These are phyloP conservation scores for Clarireedia monteithiana DNA, from an alignment of 2,329 filamentous ascomycete genomes.

Conservation along the genomic window DNA sequence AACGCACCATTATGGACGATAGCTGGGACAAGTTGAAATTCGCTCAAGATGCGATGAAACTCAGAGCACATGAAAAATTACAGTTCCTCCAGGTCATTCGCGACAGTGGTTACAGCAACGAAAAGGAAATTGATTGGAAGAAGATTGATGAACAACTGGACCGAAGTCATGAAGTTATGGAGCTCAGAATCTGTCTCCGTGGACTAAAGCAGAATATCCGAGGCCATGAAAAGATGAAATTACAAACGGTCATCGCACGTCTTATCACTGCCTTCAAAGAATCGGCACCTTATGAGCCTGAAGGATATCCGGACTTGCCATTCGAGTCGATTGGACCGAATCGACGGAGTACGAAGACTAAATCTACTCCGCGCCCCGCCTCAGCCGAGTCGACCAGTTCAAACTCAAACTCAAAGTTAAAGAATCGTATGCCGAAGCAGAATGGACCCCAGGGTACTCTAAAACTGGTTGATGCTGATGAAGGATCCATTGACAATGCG, in stretches of 20 bases:
- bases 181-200: constrained; percentile 24
- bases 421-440: constrained; percentile 1
- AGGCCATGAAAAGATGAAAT: constrained; percentile 22
- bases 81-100: constrained; percentile 38
- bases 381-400: background rate
- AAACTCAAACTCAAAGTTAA: constrained; percentile 5
- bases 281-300: constrained; percentile 19
- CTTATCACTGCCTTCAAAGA: constrained; percentile 23
- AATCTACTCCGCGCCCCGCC: background rate
- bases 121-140: constrained; percentile 44
- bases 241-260: constrained; percentile 22
- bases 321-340: constrained; percentile 2
- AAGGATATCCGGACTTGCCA: background rate
- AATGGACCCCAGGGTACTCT: background rate
- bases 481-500: background rate
- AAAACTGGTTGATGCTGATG: background rate
- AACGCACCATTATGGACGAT: constrained; percentile 21
- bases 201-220: constrained; percentile 23
- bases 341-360: background rate
- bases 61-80: constrained; percentile 39
- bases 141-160: constrained; percentile 36
- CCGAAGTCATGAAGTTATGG: constrained; percentile 29
- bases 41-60: constrained; percentile 34
- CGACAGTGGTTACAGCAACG: constrained; percentile 33
- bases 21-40: constrained; percentile 38